Percentiles rank a stretch among this genome's conserved stretches.
These are phyloP conservation scores for Acanthamoeba culbertsoni DNA, from an alignment of 208 protist genomes.

Conservation along the genomic window DNA sequence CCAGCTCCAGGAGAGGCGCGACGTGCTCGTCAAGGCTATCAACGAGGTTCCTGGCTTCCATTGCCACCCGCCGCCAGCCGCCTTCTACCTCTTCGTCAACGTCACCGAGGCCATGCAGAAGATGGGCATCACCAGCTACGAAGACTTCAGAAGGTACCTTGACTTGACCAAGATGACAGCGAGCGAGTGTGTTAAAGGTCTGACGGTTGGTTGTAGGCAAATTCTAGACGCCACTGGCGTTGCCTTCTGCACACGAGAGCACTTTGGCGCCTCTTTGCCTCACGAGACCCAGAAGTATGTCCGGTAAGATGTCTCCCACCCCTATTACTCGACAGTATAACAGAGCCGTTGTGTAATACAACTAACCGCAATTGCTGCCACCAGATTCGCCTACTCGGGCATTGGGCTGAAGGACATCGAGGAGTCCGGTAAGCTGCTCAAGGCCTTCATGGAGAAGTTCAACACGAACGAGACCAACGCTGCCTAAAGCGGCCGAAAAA, in stretches of 20 bases:
- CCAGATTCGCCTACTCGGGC: constrained; percentile 57
- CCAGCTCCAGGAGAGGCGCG: constrained; percentile 23
- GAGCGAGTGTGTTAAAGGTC: background rate
- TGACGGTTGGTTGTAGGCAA: background rate
- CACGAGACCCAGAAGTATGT: constrained; percentile 58
- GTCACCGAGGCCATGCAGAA: constrained; percentile 61
- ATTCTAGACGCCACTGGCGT: constrained; percentile 61
- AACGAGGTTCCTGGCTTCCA: constrained; percentile 57
- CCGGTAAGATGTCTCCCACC: background rate
- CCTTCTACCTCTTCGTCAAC: constrained; percentile 69
- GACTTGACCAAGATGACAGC: background rate
- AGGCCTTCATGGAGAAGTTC: constrained; percentile 48
- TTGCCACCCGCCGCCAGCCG: constrained; percentile 6
- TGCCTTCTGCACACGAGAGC: constrained; percentile 60
- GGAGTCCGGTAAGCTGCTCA: background rate
- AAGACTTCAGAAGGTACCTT: constrained; percentile 43
- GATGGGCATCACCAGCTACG: background rate
- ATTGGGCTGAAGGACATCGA: constrained; percentile 51
- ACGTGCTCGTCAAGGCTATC: constrained; percentile 49
- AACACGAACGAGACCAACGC: background rate
- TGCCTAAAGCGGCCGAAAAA: too few species aligned
- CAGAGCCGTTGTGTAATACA: background rate
- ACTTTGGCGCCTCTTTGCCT: constrained; percentile 51
- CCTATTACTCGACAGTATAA: background rate
- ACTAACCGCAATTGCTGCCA: too few species aligned